Base-by-base conservation (phyloP, 805 yeast species). In the Saccharomycopsis sp. region DNA sequence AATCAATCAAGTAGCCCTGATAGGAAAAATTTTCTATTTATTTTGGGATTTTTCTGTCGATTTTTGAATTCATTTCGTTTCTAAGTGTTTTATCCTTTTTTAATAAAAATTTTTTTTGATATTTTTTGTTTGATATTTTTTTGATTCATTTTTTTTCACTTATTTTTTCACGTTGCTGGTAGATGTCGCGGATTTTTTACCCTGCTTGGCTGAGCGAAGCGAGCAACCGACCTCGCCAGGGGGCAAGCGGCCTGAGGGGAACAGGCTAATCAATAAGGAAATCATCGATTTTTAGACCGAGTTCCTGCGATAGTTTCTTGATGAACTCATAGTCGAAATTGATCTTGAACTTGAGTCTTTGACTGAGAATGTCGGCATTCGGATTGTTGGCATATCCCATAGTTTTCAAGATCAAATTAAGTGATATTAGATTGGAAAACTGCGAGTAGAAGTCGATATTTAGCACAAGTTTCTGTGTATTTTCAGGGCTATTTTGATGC, bases 361-460 rank as follows among this genome's bases (percentile, higher is more conserved):
- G 52, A 22, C 47, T 58, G 42, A 61, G 54, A 34, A 57, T 15
- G 47, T 59, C 64, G n/a, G 55, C 17, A n/a, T 57, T 56, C 5
- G 73, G 69, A 64, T 76, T 79, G 41, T 71, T 66, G 1, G 75
- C 67, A 15, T 70, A 69, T 14, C 77, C 71, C 59, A 75, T 69
- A n/a, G 62, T 56, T 42, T 61, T 61, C 15, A 65, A 63, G 15
- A 77, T 61, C 47, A 76, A 64, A 7, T 78, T 78, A 61, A 76
- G 69, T 1, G 78, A 70, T n/a, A 71, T 69, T 53, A 77, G 65
- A 0, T 78, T 75, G 2, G 79, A 73, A 35, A 77, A 64, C 62
- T 77, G 80, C 42, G 71, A 66, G 58, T 75, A 72, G 52, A 77
- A 63, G 59, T 77, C 80, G 15, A 72, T 70, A 56, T 71, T 74